phyloP scores from a whole-genome alignment of 139 green algal species.

The Astrephomene gubernaculifera region DNA sequence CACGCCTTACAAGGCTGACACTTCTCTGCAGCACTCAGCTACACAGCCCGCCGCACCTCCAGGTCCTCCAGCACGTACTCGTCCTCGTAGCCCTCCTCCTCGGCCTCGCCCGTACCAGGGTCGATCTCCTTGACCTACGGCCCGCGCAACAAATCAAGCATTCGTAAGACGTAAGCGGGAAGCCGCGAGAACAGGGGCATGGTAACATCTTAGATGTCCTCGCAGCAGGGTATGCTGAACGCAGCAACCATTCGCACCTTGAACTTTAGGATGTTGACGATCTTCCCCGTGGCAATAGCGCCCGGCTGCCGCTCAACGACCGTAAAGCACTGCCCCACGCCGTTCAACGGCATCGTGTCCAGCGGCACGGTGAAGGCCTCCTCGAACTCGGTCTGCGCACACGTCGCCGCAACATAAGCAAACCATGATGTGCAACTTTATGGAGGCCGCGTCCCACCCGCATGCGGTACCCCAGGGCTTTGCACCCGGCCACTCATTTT shows the following conservation, averaged over 20 bases:
- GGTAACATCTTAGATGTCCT: no score
- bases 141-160: no score
- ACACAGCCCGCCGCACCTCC: conserved; percentile 66
- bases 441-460: no score
- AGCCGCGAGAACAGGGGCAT: no score
- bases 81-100: conserved; percentile 96
- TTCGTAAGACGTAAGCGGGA: no score
- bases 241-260: conserved; percentile 59
- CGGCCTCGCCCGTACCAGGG: conserved; percentile 88
- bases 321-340: conserved; percentile 84
- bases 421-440: neutral
- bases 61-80: conserved; percentile 98
- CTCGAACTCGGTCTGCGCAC: conserved; percentile 83
- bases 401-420: neutral
- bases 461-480: no score
- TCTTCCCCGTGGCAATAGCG: conserved; percentile 72
- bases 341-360: conserved; percentile 83
- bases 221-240: no score
- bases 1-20: no score
- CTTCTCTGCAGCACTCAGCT: no score
- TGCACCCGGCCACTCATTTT: no score
- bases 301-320: conserved; percentile 75
- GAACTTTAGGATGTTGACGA: conserved; percentile 90
- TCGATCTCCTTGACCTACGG: conserved; percentile 95
- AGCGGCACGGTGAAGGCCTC: conserved; percentile 88